phyloP scores from a whole-genome alignment of 2,329 filamentous ascomycete genomes.

The Alternaria brassicicola region DNA sequence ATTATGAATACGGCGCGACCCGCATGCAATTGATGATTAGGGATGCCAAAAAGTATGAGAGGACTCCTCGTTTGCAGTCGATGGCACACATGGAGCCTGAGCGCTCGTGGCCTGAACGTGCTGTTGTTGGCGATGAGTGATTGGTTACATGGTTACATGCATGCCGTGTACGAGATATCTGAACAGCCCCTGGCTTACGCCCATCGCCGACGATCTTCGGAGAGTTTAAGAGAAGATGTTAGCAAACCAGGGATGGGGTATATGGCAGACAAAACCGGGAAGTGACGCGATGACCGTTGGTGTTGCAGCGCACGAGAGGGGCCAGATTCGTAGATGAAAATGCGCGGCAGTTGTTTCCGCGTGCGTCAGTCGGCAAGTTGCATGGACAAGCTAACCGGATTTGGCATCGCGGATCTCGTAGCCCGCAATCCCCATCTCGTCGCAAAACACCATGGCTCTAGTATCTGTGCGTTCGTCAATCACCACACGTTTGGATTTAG shows the following conservation, averaged over 20 bases:
- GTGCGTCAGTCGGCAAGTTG: constrained; percentile 9
- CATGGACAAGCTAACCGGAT: neutral
- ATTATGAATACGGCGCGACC: neutral
- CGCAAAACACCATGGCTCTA: neutral
- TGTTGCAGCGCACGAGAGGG: neutral
- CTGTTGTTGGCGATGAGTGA: neutral
- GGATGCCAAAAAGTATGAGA: neutral
- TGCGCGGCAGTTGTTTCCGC: constrained; percentile 5
- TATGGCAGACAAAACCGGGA: constrained; percentile 1
- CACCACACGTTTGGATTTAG: neutral
- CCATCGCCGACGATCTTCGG: neutral
- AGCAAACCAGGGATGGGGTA: neutral
- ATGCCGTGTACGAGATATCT: neutral
- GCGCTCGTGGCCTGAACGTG: neutral
- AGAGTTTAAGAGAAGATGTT: neutral
- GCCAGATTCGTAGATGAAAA: neutral
- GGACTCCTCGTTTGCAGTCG: neutral
- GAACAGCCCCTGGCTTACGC: neutral
- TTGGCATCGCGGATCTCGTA: neutral
- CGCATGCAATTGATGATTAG: constrained; percentile 4
- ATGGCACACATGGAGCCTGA: neutral
- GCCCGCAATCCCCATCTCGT: neutral
- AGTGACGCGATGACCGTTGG: constrained; percentile 6
- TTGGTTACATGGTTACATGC: neutral
- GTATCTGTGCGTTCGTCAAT: neutral